Conservation (phyloP, 345 rosid genomes). For the Syzygium jambos region DNA sequence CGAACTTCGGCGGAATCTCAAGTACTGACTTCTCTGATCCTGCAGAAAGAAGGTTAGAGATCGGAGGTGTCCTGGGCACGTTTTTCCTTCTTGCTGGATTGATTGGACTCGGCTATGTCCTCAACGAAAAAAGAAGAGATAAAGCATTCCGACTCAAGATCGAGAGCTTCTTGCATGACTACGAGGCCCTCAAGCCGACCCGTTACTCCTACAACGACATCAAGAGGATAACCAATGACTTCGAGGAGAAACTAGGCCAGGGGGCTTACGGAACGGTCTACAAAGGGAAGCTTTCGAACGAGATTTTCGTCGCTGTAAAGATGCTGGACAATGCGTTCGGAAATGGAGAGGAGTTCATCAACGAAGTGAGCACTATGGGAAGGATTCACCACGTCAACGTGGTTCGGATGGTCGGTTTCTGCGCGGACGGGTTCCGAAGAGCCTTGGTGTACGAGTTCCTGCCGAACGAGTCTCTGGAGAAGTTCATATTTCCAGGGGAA, state of each 20-base stretch:
- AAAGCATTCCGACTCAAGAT: constrained; percentile 4
- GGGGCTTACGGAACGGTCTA: constrained; percentile 20
- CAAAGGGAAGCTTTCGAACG: constrained; percentile 11
- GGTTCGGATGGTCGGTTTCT: constrained; percentile 13
- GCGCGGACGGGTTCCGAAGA: constrained; percentile 4
- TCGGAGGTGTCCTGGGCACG: neutral
- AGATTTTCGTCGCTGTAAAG: constrained; percentile 16
- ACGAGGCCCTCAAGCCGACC: constrained; percentile 14
- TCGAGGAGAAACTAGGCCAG: constrained; percentile 11
- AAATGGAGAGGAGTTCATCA: constrained; percentile 13
- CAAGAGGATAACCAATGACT: constrained; percentile 5
- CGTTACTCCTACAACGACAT: neutral
- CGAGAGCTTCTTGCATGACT: constrained; percentile 8
- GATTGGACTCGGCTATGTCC: neutral
- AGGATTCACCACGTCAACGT: constrained; percentile 22
- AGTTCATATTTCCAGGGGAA: neutral
- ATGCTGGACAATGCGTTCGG: constrained; percentile 5
- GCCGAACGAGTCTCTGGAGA: constrained; percentile 20
- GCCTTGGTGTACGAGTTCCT: constrained; percentile 18
- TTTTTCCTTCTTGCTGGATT: neutral
- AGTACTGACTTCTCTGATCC: neutral
- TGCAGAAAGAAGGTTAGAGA: accelerated
- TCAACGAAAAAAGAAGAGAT: neutral
- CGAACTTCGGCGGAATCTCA: neutral
- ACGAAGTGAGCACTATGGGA: constrained; percentile 17